Evolutionary conservation across 148 eudicot species (phyloP).

Genomic region (Dysphania ambrosioides): DNA sequence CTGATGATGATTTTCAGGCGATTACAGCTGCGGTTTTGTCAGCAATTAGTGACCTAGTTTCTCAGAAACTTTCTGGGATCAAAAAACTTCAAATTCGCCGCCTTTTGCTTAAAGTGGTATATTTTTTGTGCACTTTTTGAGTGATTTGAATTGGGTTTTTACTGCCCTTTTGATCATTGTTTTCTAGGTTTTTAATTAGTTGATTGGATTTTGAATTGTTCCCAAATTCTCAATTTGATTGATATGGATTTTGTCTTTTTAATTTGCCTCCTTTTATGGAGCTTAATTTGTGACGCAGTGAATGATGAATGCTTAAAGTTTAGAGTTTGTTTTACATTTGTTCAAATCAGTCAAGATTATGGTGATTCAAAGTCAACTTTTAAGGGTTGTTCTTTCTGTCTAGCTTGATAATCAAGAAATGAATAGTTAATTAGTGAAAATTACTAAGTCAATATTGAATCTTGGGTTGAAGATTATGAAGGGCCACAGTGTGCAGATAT

Average conservation of each 20-base stretch:
- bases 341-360: background rate
- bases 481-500: background rate
- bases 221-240: slow-evolving; percentile 6
- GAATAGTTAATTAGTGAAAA: background rate
- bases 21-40: slow-evolving; percentile 86
- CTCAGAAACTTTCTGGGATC: slow-evolving; percentile 94
- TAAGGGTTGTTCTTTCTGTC: background rate
- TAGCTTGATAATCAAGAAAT: slow-evolving; percentile 2
- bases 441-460: slow-evolving; percentile 12
- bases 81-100: slow-evolving; percentile 87
- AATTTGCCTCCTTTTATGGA: background rate
- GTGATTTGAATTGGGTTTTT: background rate
- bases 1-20: slow-evolving; percentile 36
- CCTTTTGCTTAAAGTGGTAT: slow-evolving; percentile 93
- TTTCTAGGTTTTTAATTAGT: slow-evolving; percentile 10
- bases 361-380: background rate
- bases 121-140: background rate
- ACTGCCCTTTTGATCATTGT: background rate
- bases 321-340: background rate
- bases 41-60: slow-evolving; percentile 75
- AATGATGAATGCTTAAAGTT: slow-evolving; percentile 13
- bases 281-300: slow-evolving; percentile 13
- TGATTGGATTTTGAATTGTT: background rate
- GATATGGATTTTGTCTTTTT: slow-evolving; percentile 6
- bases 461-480: slow-evolving; percentile 5